phyloP scores from a whole-genome alignment of 345 rosid species.

The Hypericum androsaemum region DNA sequence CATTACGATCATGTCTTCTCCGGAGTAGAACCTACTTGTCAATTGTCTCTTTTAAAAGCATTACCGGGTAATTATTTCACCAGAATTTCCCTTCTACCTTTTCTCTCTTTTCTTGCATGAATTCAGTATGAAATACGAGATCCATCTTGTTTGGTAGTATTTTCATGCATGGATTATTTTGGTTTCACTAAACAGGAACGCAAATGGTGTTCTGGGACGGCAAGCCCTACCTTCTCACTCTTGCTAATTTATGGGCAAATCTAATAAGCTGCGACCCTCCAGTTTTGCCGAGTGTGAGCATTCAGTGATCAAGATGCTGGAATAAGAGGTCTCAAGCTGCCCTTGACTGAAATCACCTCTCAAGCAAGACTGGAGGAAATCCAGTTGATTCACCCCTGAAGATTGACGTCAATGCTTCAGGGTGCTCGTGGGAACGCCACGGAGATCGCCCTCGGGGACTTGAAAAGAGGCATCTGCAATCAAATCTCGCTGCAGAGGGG shows the following conservation, averaged over 20 bases:
- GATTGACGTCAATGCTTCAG: slow-evolving; percentile 9
- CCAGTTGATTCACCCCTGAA: slow-evolving; percentile 1
- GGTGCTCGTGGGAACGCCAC: slow-evolving; percentile 1
- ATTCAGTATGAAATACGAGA: too few species aligned
- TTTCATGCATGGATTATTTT: slow-evolving; percentile 11
- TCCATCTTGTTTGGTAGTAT: too few species aligned
- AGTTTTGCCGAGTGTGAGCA: slow-evolving; percentile 25
- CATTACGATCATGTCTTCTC: slow-evolving; percentile 39
- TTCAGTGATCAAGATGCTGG: slow-evolving; percentile 9
- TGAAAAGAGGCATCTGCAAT: slow-evolving; percentile 5
- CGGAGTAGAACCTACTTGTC: slow-evolving; percentile 43
- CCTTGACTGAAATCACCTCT: not conserved
- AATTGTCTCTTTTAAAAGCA: slow-evolving; percentile 38
- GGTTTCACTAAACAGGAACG: slow-evolving; percentile 34
- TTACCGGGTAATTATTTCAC: slow-evolving; percentile 41
- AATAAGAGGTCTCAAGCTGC: slow-evolving; percentile 5
- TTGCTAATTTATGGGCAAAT: slow-evolving; percentile 86
- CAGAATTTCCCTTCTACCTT: too few species aligned
- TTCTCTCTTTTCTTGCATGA: too few species aligned
- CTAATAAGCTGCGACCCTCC: slow-evolving; percentile 50
- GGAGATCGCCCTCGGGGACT: slow-evolving; percentile 2
- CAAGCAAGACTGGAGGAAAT: too few species aligned
- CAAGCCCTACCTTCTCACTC: slow-evolving; percentile 42
- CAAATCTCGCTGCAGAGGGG: not conserved
- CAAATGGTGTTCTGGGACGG: slow-evolving; percentile 51